Evolutionary conservation across 2,329 filamentous ascomycete species (phyloP).

Genomic region (Cadophora malorum): DNA sequence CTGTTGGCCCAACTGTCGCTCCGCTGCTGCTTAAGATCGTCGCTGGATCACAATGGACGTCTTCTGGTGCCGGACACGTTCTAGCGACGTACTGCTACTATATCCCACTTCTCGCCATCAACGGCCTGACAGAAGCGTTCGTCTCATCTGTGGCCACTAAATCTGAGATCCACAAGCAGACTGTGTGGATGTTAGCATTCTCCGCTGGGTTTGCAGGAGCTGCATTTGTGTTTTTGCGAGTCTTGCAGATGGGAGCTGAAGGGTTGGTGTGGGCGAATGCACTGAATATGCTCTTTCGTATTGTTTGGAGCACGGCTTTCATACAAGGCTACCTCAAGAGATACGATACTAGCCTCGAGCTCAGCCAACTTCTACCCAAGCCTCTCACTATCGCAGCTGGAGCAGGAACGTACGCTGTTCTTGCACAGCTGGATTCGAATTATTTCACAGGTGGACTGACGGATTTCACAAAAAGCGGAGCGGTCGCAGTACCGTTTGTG

Average conservation of each 20-base stretch:
- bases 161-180: conserved; percentile 76
- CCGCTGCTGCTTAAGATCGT: conserved; percentile 76
- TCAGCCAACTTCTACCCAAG: conserved; percentile 53
- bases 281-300: conserved; percentile 87
- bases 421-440: conserved; percentile 44
- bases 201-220: conserved; percentile 76
- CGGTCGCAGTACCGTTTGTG: conserved; percentile 58
- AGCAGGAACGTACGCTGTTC: conserved; percentile 52
- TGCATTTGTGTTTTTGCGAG: conserved; percentile 76
- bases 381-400: conserved; percentile 52
- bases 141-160: conserved; percentile 85
- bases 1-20: conserved; percentile 77
- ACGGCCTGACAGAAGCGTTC: conserved; percentile 91
- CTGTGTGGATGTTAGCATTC: conserved; percentile 83
- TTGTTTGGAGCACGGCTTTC: conserved; percentile 79
- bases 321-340: conserved; percentile 67
- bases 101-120: conserved; percentile 89
- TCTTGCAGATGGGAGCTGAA: conserved; percentile 72
- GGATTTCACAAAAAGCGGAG: conserved; percentile 54
- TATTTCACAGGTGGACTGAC: conserved; percentile 40
- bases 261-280: conserved; percentile 88
- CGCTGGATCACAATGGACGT: conserved; percentile 78
- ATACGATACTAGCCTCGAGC: conserved; percentile 51
- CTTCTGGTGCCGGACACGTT: conserved; percentile 73
- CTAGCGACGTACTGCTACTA: conserved; percentile 88